Evolutionary conservation across 768 basidiomycete genomes (phyloP).

Genomic region (Galerina sulciceps): DNA sequence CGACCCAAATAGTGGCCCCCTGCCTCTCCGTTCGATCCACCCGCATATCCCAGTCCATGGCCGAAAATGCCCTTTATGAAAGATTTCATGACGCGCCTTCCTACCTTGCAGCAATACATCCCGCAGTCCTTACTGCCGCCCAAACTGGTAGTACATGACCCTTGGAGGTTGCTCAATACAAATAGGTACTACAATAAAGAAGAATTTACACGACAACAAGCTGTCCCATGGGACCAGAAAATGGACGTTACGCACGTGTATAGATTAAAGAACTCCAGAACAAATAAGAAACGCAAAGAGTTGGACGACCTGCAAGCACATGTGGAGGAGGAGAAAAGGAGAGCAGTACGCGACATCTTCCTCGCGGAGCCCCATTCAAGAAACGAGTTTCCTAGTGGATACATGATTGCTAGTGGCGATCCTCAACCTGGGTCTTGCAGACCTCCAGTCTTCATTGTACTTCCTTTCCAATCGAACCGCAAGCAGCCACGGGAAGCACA

Average conservation of each 20-base stretch:
- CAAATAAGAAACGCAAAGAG: neutral
- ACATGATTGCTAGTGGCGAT: neutral
- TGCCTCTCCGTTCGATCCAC: conserved; percentile 31
- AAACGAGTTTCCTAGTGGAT: conserved; percentile 5
- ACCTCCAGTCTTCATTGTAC: conserved; percentile 32
- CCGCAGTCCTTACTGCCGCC: conserved; percentile 27
- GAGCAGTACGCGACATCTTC: conserved; percentile 4
- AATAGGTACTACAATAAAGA: neutral
- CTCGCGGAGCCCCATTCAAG: conserved; percentile 16
- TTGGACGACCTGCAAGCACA: neutral
- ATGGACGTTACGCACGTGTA: conserved; percentile 13
- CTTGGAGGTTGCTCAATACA: conserved; percentile 15
- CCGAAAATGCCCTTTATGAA: conserved; percentile 41
- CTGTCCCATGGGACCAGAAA: neutral
- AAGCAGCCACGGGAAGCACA: conserved; percentile 43
- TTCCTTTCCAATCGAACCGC: conserved; percentile 27
- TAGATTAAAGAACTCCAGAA: conserved; percentile 4
- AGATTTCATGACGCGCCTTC: neutral
- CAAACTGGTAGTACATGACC: conserved; percentile 29
- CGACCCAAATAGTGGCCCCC: conserved; percentile 11
- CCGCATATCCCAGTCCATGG: conserved; percentile 44
- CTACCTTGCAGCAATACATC: conserved; percentile 27
- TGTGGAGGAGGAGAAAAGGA: neutral
- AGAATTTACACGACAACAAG: neutral
- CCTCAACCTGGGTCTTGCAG: conserved; percentile 16